Conservation (phyloP, 192 early-diverging fungal species). For the Coemansia sp. region DNA sequence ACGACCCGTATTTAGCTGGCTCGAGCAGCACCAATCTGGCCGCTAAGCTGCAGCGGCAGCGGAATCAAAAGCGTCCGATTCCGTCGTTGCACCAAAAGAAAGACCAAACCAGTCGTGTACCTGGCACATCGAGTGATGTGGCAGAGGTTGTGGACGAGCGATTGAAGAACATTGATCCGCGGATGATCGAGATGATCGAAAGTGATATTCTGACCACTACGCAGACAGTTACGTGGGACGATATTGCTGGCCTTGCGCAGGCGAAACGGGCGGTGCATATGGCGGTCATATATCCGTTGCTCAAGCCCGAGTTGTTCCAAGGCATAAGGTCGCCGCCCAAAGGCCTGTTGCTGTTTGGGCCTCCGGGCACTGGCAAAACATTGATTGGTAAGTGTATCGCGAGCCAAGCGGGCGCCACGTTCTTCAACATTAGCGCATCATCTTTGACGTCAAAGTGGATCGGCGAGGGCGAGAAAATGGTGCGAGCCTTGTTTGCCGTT, state of each 20-base stretch:
- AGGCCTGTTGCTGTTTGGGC: slow-evolving; percentile 84
- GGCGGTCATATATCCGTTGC: slow-evolving; percentile 81
- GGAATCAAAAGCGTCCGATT: slow-evolving; percentile 3
- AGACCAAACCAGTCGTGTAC: background rate
- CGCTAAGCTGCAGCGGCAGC: slow-evolving; percentile 15
- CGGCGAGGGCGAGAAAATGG: slow-evolving; percentile 95
- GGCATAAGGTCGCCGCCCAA: slow-evolving; percentile 81
- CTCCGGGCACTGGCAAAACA: slow-evolving; percentile 84
- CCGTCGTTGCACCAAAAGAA: slow-evolving; percentile 26
- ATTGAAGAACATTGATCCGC: slow-evolving; percentile 80
- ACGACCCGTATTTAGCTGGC: slow-evolving; percentile 13
- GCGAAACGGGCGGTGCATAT: slow-evolving; percentile 81
- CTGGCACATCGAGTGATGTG: slow-evolving; percentile 10
- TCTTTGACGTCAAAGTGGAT: slow-evolving; percentile 95
- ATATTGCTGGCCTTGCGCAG: slow-evolving; percentile 81
- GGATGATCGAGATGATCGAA: slow-evolving; percentile 84
- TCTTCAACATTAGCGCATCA: slow-evolving; percentile 89
- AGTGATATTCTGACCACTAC: slow-evolving; percentile 80
- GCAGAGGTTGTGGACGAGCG: slow-evolving; percentile 66
- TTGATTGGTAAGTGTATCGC: slow-evolving; percentile 90
- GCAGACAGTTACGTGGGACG: slow-evolving; percentile 71
- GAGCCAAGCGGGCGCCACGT: slow-evolving; percentile 80
- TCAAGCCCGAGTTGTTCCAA: slow-evolving; percentile 80
- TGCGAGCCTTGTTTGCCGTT: slow-evolving; percentile 86
- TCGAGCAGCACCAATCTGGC: slow-evolving; percentile 2